phyloP scores from a whole-genome alignment of 495 filamentous ascomycete genomes.

The Neurospora sp. region DNA sequence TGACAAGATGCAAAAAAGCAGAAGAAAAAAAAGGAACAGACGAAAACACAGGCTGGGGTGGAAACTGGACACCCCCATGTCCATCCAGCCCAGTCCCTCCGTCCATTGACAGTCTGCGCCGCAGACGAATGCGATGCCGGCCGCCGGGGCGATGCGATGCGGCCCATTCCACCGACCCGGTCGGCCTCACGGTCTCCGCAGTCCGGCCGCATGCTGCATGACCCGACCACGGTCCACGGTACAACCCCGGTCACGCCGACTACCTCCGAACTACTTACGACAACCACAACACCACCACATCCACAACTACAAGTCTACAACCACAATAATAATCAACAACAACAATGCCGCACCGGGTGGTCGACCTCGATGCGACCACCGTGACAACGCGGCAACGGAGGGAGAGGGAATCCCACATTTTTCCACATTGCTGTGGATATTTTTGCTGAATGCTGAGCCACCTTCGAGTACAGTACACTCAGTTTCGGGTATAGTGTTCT shows the following conservation, averaged over 20 bases:
- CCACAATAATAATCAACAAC: neutral
- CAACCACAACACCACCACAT: neutral
- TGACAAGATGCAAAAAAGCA: neutral
- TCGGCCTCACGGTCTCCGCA: neutral
- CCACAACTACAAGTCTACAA: neutral
- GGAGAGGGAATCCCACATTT: neutral
- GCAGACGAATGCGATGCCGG: neutral
- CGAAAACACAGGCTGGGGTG: neutral
- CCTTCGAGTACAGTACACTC: neutral
- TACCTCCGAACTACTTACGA: neutral
- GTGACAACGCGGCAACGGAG: neutral
- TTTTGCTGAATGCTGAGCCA: neutral
- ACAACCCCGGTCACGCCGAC: neutral
- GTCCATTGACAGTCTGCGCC: neutral
- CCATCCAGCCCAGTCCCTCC: neutral
- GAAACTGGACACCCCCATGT: no score
- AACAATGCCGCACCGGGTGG: neutral
- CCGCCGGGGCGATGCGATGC: neutral
- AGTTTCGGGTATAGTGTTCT: neutral
- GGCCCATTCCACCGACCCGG: neutral
- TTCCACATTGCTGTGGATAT: neutral
- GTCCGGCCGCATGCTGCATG: neutral
- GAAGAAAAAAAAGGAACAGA: neutral
- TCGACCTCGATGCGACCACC: neutral
- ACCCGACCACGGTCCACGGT: neutral